Evolutionary conservation across 768 basidiomycete species (phyloP).

Genomic region (Lentinula sp.): DNA sequence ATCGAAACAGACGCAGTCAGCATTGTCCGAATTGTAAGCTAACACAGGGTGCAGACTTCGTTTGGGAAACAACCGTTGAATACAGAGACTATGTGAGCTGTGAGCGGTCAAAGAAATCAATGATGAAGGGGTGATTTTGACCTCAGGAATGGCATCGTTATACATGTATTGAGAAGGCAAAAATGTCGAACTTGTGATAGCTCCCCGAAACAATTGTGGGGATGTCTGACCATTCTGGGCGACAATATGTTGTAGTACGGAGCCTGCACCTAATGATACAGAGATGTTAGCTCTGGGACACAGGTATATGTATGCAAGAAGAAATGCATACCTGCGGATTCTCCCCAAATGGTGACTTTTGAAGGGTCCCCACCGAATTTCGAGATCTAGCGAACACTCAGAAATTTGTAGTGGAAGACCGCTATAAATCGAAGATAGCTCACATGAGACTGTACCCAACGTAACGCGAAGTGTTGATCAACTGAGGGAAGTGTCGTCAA

Average conservation of each 20-base stretch:
- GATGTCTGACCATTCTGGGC: constrained; percentile 25
- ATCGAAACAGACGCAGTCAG: background rate
- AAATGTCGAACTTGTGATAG: constrained; percentile 27
- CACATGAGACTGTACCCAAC: constrained; percentile 29
- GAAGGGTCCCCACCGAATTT: constrained; percentile 26
- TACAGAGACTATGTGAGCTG: background rate
- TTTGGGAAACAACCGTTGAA: background rate
- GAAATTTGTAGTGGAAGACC: too few relatives aligned
- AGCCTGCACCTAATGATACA: constrained; percentile 20
- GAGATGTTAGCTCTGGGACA: background rate
- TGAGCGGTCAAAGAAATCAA: background rate
- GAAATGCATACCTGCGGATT: constrained; percentile 18
- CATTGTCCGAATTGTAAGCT: background rate
- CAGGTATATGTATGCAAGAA: background rate
- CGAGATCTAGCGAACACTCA: constrained; percentile 17
- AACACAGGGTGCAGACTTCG: background rate
- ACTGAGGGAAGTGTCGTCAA: constrained; percentile 13
- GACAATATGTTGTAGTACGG: constrained; percentile 25
- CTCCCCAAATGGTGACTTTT: constrained; percentile 30
- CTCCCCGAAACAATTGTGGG: constrained; percentile 24
- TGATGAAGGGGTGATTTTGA: background rate
- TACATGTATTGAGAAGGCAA: constrained; percentile 28
- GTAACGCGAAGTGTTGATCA: constrained; percentile 26
- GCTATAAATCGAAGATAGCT: background rate
- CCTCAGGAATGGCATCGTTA: constrained; percentile 23